phyloP scores from a whole-genome alignment of 1,284 basidiomycete genomes.

The Rhodotorula sp. region DNA sequence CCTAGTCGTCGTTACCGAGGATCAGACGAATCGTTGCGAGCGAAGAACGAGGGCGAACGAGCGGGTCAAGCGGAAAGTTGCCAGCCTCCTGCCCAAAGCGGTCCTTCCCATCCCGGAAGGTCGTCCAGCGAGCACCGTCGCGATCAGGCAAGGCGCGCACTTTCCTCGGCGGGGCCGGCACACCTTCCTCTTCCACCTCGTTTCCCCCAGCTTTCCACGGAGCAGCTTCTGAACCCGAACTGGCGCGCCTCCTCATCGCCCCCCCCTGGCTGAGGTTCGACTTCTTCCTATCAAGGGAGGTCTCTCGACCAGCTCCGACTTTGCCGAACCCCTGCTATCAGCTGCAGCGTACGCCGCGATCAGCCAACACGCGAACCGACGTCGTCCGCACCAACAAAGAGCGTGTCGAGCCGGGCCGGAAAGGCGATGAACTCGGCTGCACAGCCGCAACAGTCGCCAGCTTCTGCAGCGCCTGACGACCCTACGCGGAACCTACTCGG shows the following conservation, averaged over 20 bases:
- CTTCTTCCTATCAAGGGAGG: constrained; percentile 11
- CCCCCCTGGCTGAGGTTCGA: background rate
- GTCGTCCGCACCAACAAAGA: too few species aligned
- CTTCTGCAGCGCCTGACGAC: background rate
- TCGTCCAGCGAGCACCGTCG: background rate
- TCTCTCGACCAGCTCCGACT: background rate
- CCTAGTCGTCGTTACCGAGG: too few species aligned
- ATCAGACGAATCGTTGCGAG: background rate
- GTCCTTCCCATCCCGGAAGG: constrained; percentile 4
- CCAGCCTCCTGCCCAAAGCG: background rate
- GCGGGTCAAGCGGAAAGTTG: background rate
- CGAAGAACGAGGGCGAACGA: background rate
- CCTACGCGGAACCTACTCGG: background rate
- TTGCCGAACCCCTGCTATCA: too few species aligned
- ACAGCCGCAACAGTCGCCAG: background rate
- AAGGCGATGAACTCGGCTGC: background rate
- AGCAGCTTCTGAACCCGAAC: background rate
- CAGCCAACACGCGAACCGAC: background rate
- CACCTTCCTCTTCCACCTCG: background rate
- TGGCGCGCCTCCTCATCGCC: background rate
- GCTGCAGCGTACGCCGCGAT: too few species aligned
- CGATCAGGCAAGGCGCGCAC: constrained; percentile 2
- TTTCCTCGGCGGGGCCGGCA: background rate
- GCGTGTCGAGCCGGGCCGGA: background rate
- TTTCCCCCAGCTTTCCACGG: background rate